Percentiles rank a stretch among this genome's conserved stretches.
Evolutionary conservation across 176 grass and related monocot genomes (phyloP).

Genomic region (Oryza australiensis): DNA sequence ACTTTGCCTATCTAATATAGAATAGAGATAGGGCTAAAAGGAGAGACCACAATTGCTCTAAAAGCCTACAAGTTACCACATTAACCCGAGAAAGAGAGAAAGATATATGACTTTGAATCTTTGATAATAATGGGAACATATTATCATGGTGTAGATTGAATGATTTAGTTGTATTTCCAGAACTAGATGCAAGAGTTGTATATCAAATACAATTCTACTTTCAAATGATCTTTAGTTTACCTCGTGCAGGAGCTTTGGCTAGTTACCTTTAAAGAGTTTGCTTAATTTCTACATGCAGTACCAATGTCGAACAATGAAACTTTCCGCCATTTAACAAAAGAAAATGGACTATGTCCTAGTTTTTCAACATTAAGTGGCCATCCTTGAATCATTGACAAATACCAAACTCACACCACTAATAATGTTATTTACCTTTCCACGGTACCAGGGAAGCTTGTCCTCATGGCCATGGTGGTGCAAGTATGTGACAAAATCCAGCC

Average conservation of each 20-base stretch:
- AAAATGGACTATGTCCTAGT: not conserved
- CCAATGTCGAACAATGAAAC: not conserved
- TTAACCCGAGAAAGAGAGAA: not conserved
- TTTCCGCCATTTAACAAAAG: not conserved
- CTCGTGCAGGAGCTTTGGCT: not conserved
- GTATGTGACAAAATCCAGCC: slow-evolving; percentile 95
- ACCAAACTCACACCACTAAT: not conserved
- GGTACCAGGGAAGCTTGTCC: slow-evolving; percentile 95
- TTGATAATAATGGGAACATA: not conserved
- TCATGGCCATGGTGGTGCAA: slow-evolving; percentile 94
- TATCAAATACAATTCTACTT: not conserved
- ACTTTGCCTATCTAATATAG: not conserved
- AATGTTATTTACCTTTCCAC: slow-evolving; percentile 73
- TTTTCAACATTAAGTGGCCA: slow-evolving; percentile 9
- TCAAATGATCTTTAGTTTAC: no score
- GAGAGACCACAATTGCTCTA: not conserved
- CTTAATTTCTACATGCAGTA: not conserved
- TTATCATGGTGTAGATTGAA: not conserved
- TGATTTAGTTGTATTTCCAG: not conserved
- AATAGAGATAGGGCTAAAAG: not conserved
- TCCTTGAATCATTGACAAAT: slow-evolving; percentile 20
- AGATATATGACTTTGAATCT: not conserved
- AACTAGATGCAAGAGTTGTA: not conserved
- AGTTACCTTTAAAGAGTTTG: slow-evolving; percentile 7
- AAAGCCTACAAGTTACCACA: not conserved